Evolutionary conservation across 495 filamentous ascomycete species (phyloP), one percentile per base, ranked within the genome.

Genomic region (Penicillium lagena): DNA sequence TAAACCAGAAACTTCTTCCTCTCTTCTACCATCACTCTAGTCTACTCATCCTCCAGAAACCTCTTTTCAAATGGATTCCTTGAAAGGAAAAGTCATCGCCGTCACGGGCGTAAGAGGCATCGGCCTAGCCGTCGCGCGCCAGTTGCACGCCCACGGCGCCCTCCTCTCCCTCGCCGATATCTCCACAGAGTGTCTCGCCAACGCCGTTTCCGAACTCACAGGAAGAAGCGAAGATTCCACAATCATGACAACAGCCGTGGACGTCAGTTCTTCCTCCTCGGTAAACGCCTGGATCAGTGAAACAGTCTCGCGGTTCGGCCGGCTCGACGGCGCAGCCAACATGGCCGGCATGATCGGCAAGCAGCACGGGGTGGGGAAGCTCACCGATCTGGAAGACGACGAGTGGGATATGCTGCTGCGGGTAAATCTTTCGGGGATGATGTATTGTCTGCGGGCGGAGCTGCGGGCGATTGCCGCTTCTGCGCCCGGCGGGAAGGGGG

Each of bases 91-190:
- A 62, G 70, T 78, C 42, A 72, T 77, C 52, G 71, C 68, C 34
- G 52, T 81, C 29, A 81, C 78, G 17, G 78, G 78, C 36, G 74
- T 69, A 10, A 67, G 75, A 2, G 78, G 78, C 8, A 81, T 81
- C 39, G 78, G 77, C n/a, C 61, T 76, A 17, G 73, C 75, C n/a
- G 75, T 76, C 15, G 70, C 76, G 38, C 63, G 68, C 29, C 69
- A 73, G 29, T 58, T 80, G 12, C 66, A 72, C 37, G 51, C 51
- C 28, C 62, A 61, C 11, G 78, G 78, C 32, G 77, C 75, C 8
- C 59, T 47, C 7, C 63, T 82, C 36, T 73, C 74, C 8, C 58
- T 81, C 36, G 73, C 75, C 14, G 78, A 81, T 45, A 53, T 80
- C 36, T 62, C 69, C 34, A 34, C 55, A 0, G 45, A 49, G 22